A percentile compares a stretch with the other conserved stretches of the same genome.
phyloP scores from a whole-genome alignment of 495 filamentous ascomycete species.

The Neurospora discreta region DNA sequence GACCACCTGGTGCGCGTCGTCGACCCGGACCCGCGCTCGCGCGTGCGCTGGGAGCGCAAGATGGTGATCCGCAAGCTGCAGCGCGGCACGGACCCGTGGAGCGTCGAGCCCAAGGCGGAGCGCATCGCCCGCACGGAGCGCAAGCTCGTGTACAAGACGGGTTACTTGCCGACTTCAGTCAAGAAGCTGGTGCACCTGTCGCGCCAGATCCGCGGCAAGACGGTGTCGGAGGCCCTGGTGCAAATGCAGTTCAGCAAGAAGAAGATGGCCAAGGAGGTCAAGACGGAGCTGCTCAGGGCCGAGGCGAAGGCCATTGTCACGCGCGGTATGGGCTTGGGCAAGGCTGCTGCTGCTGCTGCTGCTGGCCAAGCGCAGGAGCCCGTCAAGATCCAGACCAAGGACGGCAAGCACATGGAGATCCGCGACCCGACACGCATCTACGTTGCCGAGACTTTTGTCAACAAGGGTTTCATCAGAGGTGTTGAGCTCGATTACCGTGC shows the following conservation, averaged over 20 bases:
- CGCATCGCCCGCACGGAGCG: constrained; percentile 65
- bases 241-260: constrained; percentile 97
- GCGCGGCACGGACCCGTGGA: constrained; percentile 34
- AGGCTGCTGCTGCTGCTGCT: background rate
- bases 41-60: constrained; percentile 68
- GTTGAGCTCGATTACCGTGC: constrained; percentile 51
- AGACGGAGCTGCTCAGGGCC: constrained; percentile 64
- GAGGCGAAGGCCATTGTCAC: constrained; percentile 64
- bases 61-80: constrained; percentile 64
- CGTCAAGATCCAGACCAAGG: constrained; percentile 39
- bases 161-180: constrained; percentile 61
- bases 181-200: constrained; percentile 84
- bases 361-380: no score
- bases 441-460: constrained; percentile 85
- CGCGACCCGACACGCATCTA: constrained; percentile 66
- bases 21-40: constrained; percentile 56
- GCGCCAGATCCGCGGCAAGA: constrained; percentile 82
- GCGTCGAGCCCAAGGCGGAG: constrained; percentile 51
- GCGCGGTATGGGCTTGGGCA: constrained; percentile 76
- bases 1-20: constrained; percentile 43
- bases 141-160: constrained; percentile 48
- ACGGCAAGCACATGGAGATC: constrained; percentile 51
- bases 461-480: constrained; percentile 50
- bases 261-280: constrained; percentile 74
- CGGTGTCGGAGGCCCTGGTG: constrained; percentile 77